Evolutionary conservation across 495 filamentous ascomycete species (phyloP), one percentile per base, ranked within the genome.

Genomic region (Hyphodiscus hymeniophilus): DNA sequence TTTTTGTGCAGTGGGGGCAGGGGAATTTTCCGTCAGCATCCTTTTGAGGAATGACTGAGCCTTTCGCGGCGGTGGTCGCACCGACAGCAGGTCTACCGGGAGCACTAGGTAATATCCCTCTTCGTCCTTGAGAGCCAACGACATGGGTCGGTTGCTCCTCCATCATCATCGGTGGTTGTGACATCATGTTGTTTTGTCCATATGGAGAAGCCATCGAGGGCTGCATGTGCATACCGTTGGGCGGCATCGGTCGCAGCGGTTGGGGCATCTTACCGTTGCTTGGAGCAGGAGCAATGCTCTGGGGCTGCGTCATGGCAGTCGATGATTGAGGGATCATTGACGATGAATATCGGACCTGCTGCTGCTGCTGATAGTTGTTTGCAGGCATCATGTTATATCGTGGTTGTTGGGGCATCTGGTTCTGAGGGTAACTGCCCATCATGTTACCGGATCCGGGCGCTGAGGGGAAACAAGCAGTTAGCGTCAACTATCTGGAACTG

Each of bases 11-110:
- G 66, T 96, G 87, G 55, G 86, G 87, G 68, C 92, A 98, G 33
- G 91, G 90, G 62, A 89, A 98, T 73, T 97, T 97, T 48, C 90
- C 90, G 61, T 96, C 89, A 10, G 87, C 84, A 64, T 95, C 89
- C 70, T 97, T 97, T 56, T 82, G 79, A 11, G 91, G 89, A 30
- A 91, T 89, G 32, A 82, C 75, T 23, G 84, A 79, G 48, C 76
- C 81, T 66, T 90, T 94, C 2, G 84, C 79, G 26, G 77, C 76
- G 8, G 75, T 73, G 11, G 69, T 62, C 10, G 74, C 71, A 13
- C 76, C 64, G 18, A 82, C 76, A 4, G 82, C 77, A 50, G 84
- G 81, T 49, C 87, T 76, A 48, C 89, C 88, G 22, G 87, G 86
- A 52, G 89, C 84, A 58, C 87, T 94, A n/a, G 90, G 88, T 42